Evolutionary conservation across 208 protist species (phyloP), one percentile per base, ranked within the genome.

Genomic region (Leishmania arabica): DNA sequence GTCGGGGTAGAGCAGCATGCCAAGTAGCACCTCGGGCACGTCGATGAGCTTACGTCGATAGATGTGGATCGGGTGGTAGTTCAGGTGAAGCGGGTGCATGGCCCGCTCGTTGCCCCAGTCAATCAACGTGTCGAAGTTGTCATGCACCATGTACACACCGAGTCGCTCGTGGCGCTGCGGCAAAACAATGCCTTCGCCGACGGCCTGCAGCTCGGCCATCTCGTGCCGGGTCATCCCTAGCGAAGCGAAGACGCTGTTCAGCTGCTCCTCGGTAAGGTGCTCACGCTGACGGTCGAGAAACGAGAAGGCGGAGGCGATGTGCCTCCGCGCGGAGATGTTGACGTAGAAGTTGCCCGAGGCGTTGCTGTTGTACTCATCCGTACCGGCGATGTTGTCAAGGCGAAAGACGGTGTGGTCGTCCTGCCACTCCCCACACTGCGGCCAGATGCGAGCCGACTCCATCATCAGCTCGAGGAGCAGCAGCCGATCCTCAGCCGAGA

Each of bases 11-110:
- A 96, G 84, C 51, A 96, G 66, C 90, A 98, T 95, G 8, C 89
- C 95, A 0, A 98, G 84, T 17, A 97, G 88, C 76, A 98, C 95
- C 78, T 98, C 93, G 7, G 95, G 95, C 74, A 98, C 89, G 75
- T 98, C 92, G 34, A 97, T 88, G n/a, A 98, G 60, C 80, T 96
- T 96, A 40, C 92, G 87, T 11, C 91, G 92, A 71, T 94, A 98
- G 68, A 98, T 95, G 53, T 93, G 88, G 56, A 98, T 89, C 0
- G 95, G 95, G 86, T 98, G 95, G 87, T 98, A 97, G 87, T 98
- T 98, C 78, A 96, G 89, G 65, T 88, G 87, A 40, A 98, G 84
- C 31, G 95, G 95, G 82, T 98, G 93, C 78, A 89, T 86, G 2
- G 88, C 84, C 27, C 90, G 86, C 49, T 94, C 91, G 11, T 83